Evolutionary conservation across 2,329 filamentous ascomycete species (phyloP).

Genomic region (Xylogone sp.): DNA sequence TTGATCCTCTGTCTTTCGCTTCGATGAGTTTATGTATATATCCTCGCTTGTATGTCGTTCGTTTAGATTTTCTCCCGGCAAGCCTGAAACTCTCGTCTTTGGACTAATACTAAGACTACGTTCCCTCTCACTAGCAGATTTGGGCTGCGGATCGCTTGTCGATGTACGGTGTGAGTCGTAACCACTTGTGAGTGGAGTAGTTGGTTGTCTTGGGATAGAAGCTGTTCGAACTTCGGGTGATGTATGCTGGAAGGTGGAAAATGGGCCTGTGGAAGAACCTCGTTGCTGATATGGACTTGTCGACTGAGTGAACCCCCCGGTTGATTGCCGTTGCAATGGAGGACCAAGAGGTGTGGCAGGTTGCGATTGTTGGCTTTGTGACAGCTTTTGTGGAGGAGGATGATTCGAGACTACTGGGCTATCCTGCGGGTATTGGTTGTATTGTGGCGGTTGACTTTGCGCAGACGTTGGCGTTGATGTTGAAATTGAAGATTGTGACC

Average conservation of each 20-base stretch:
- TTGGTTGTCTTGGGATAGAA: slow-evolving; percentile 36
- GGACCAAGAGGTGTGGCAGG: slow-evolving; percentile 45
- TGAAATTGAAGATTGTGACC: slow-evolving; percentile 57
- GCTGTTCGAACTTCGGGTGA: slow-evolving; percentile 33
- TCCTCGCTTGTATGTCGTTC: slow-evolving; percentile 15
- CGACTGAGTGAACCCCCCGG: slow-evolving; percentile 45
- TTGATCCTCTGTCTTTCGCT: slow-evolving; percentile 26
- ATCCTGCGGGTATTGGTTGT: slow-evolving; percentile 45
- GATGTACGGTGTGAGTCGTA: slow-evolving; percentile 48
- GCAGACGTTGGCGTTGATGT: slow-evolving; percentile 59
- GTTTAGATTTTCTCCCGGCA: slow-evolving; percentile 14
- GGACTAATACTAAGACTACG: slow-evolving; percentile 73
- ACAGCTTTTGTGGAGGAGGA: slow-evolving; percentile 20
- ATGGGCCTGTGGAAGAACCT: slow-evolving; percentile 24
- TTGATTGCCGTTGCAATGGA: slow-evolving; percentile 43
- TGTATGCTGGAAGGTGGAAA: slow-evolving; percentile 24
- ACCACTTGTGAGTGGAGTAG: slow-evolving; percentile 32
- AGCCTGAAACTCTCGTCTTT: slow-evolving; percentile 53
- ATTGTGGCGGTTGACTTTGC: slow-evolving; percentile 54
- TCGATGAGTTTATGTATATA: slow-evolving; percentile 14
- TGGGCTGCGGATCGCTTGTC: slow-evolving; percentile 30
- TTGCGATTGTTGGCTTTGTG: slow-evolving; percentile 23
- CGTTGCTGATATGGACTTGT: slow-evolving; percentile 59
- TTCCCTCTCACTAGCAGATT: slow-evolving; percentile 61
- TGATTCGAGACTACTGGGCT: slow-evolving; percentile 40